Base-by-base conservation (phyloP, 441 rosid species). In the Euphorbia schlechtendalii region DNA sequence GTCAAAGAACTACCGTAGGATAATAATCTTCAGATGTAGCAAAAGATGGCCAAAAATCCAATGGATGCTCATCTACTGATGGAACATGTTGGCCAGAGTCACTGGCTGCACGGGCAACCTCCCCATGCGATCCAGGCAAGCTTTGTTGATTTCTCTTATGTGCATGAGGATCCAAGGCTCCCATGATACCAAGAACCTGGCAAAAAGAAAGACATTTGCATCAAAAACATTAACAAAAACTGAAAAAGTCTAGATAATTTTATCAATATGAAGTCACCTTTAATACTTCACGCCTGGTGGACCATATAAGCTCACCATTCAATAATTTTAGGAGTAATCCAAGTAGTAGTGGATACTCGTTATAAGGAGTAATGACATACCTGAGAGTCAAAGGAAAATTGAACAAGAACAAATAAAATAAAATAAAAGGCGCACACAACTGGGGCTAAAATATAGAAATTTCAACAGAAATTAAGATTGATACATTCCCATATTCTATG, bases 171-270 rank as follows among this genome's bases (percentile, higher is more conserved):
- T 95, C 98, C 77, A 95, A 76, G 76, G 99, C 99, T 69, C 97
- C 99, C 93, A 95, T 90, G 68, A 95, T 95, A 66, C 99, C 99
- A 67, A 95, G 97, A 61, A 95, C 99, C 99, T 95, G 83, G 70
- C 28, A 22, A 66, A 66, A 60, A 69, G 63, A 65, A 73, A 64
- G 54, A 58, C 56, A 63, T 66, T 69, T 57, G 69, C 74, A 77
- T 68, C 63, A 72, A 56, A 59, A 45, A 43, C 46, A 71, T 59
- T 45, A 38, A 22, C 7, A 66, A 24, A n/a, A 62, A 24, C 15
- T 13, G n/a, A 45, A 65, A 11, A 75, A 24, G 58, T 46, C 63
- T 27, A 45, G 52, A 65, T 28, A 65, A 45, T 64, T 36, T 56
- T 54, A 69, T 68, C 64, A 67, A 69, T 64, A 22, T 49, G 63